Evolutionary conservation across 2,329 filamentous ascomycete species (phyloP).

Genomic region (Xylariales sp.): DNA sequence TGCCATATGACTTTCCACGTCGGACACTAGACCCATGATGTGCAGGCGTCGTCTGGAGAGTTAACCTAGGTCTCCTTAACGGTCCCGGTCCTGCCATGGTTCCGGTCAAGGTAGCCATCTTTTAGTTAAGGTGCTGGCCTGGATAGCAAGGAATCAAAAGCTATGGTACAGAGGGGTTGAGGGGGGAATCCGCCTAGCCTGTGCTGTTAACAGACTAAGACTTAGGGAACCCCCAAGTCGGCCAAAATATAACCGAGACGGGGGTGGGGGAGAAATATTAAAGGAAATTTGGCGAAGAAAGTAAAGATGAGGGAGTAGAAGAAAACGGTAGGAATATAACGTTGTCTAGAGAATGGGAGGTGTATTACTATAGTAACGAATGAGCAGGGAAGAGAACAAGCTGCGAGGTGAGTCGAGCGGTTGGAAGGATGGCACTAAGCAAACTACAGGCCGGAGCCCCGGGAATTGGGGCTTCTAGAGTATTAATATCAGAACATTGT

Average conservation of each 20-base stretch:
- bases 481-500: constrained; percentile 40
- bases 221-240: constrained; percentile 43
- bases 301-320: constrained; percentile 34
- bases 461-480: constrained; percentile 35
- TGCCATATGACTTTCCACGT: constrained; percentile 55
- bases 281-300: constrained; percentile 31
- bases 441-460: constrained; percentile 33
- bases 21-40: constrained; percentile 53
- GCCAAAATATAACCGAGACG: constrained; percentile 39
- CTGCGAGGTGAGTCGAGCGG: constrained; percentile 38
- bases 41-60: constrained; percentile 65
- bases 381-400: constrained; percentile 36
- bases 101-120: constrained; percentile 32
- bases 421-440: constrained; percentile 46
- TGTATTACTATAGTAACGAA: constrained; percentile 14
- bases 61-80: constrained; percentile 66
- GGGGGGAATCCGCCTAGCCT: constrained; percentile 37
- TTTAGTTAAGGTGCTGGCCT: background rate
- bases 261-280: constrained; percentile 5
- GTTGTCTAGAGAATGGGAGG: constrained; percentile 35
- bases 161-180: constrained; percentile 16
- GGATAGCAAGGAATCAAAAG: constrained; percentile 6
- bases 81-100: constrained; percentile 53
- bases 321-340: constrained; percentile 47
- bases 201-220: constrained; percentile 42